phyloP scores from a whole-genome alignment of 768 basidiomycete species.

The Leccinum subgranulosum region DNA sequence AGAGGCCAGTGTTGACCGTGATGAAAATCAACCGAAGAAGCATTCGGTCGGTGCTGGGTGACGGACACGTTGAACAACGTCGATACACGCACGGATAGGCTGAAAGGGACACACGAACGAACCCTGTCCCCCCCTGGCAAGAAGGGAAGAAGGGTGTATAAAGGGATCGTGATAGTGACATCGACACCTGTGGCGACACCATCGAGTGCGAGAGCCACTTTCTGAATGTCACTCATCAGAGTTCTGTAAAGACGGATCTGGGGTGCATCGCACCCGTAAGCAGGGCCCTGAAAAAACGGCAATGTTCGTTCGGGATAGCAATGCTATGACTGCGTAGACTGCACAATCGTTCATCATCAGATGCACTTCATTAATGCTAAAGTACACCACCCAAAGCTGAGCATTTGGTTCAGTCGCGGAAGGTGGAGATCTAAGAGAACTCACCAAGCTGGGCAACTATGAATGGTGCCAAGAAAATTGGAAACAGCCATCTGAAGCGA shows the following conservation, averaged over 20 bases:
- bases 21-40: slow-evolving; percentile 24
- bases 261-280: slow-evolving; percentile 12
- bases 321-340: slow-evolving; percentile 17
- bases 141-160: slow-evolving; percentile 24
- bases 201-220: slow-evolving; percentile 9
- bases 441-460: slow-evolving; percentile 18
- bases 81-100: not conserved
- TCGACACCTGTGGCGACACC: slow-evolving; percentile 16
- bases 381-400: slow-evolving; percentile 12
- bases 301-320: slow-evolving; percentile 14
- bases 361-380: not conserved
- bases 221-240: slow-evolving; percentile 13
- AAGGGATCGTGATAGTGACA: slow-evolving; percentile 17
- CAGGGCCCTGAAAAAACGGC: slow-evolving; percentile 16
- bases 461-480: slow-evolving; percentile 14
- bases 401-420: not conserved
- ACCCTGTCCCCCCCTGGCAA: slow-evolving; percentile 24
- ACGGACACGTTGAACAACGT: not conserved
- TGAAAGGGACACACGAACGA: slow-evolving; percentile 5
- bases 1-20: slow-evolving; percentile 26
- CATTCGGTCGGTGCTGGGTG: slow-evolving; percentile 23
- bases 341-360: slow-evolving; percentile 1
- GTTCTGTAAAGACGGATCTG: not conserved
- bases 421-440: not conserved
- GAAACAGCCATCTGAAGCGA: slow-evolving; percentile 19